Base-by-base conservation (phyloP, 2,329 filamentous ascomycete genomes). In the Byssochlamys sp. region DNA sequence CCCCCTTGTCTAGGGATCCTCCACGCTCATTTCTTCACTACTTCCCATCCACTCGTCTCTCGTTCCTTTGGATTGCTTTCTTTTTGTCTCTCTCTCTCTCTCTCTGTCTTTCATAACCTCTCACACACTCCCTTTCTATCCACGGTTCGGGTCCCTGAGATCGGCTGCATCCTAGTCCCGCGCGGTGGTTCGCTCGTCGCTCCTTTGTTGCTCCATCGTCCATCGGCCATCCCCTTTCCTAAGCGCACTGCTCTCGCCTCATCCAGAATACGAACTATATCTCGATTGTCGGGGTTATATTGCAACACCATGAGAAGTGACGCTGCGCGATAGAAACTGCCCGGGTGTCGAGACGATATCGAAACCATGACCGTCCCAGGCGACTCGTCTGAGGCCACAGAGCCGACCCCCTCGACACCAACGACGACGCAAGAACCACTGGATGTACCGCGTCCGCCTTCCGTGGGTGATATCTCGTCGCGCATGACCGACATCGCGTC, bases 401-500 rank as follows among this genome's bases (percentile, higher is more conserved):
- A 82, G 31, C 63, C 66, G 55, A 63, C 60, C 60, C 60, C 7
- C 57, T 62, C 49, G 5, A 19, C 39, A n/a, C 19, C 39, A 6
- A 45, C 14, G 2, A 59, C 66, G 50, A 79, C 82, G 25, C 79
- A 65, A 53, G 66, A 68, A 67, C 67, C 65, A 26, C 63, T 84
- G 52, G 88, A 85, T 62, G 80, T 88, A 28, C 72, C 72, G 58
- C 70, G 71, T 10, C 71, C 72, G 52, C 71, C 71, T 33, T 75
- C 73, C 19, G 64, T 73, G 11, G 69, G 69, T 53, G 72, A 71
- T 58, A 86, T 89, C 55, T 89, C 87, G 28, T 88, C 86, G 58
- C 84, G 84, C 60, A 86, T 89, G 81, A 89, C 86, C n/a, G 80
- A 83, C 64, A 75, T 80, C 62, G 73, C 73, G 53, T 80, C 80